phyloP scores from a whole-genome alignment of 2,329 filamentous ascomycete genomes.

The Penicillium sp. region DNA sequence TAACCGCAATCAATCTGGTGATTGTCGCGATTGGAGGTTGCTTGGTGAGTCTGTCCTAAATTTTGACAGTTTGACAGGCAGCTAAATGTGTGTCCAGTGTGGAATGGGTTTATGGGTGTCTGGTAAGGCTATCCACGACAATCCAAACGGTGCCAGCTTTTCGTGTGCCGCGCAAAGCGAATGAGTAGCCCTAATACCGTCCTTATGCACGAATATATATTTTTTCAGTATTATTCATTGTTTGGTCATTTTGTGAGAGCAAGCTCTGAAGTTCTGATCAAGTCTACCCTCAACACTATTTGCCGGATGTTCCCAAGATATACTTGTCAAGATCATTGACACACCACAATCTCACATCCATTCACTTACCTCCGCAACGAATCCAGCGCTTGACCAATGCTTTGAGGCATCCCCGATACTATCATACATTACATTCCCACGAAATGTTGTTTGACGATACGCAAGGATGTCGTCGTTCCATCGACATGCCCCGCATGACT shows the following conservation, averaged over 20 bases:
- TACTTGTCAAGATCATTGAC: too few relatives aligned
- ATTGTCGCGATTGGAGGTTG: conserved; percentile 14
- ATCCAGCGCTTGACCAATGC: too few relatives aligned
- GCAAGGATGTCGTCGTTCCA: background rate
- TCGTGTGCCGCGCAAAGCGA: conserved; percentile 5
- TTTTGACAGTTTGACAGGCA: rapidly evolving
- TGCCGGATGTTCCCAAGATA: too few relatives aligned
- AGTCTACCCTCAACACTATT: too few relatives aligned
- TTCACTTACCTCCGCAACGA: too few relatives aligned
- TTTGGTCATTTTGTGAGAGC: too few relatives aligned
- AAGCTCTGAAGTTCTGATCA: too few relatives aligned
- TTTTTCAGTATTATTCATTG: too few relatives aligned
- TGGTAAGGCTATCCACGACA: conserved; percentile 18
- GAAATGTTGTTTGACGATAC: background rate
- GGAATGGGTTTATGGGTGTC: conserved; percentile 22
- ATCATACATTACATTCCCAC: too few relatives aligned
- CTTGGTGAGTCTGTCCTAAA: background rate
- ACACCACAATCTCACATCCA: too few relatives aligned
- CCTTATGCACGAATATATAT: background rate
- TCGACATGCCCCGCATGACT: background rate
- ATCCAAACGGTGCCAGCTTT: conserved; percentile 13
- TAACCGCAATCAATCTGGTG: conserved; percentile 10
- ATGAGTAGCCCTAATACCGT: background rate
- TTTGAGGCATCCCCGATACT: too few relatives aligned
- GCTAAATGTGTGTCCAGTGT: background rate